A percentile compares a stretch with the other conserved stretches of the same genome.
Evolutionary conservation across 1,284 basidiomycete genomes (phyloP).

Genomic region (Apiotrichum laibachii): DNA sequence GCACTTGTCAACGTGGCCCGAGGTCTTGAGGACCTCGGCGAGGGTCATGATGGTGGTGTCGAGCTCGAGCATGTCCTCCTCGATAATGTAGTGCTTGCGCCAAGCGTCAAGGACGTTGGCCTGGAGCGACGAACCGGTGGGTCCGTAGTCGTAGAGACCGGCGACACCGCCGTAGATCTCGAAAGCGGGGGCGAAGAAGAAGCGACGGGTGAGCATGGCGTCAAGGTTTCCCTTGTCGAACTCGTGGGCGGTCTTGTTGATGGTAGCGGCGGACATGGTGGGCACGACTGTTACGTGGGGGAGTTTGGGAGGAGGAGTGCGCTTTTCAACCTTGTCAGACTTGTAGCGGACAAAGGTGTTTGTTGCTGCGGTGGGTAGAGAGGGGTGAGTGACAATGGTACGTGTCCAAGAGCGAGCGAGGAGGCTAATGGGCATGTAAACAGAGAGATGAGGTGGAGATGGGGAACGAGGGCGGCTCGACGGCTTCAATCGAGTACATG

Average conservation of each 20-base stretch:
- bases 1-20: slow-evolving; percentile 89
- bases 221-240: slow-evolving; percentile 90
- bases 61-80: slow-evolving; percentile 98
- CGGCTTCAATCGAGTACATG: no score
- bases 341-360: not conserved
- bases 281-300: not conserved
- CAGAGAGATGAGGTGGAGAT: not conserved
- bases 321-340: slow-evolving; percentile 1
- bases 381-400: slow-evolving; percentile 4
- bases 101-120: slow-evolving; percentile 96
- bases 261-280: slow-evolving; percentile 35
- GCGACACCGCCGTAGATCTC: slow-evolving; percentile 98
- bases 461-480: no score
- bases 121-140: slow-evolving; percentile 90
- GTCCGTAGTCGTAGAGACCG: slow-evolving; percentile 93
- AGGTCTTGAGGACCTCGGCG: slow-evolving; percentile 91
- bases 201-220: slow-evolving; percentile 81
- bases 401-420: slow-evolving; percentile 17
- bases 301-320: not conserved
- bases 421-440: slow-evolving; percentile 19
- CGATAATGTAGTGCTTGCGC: slow-evolving; percentile 97
- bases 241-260: slow-evolving; percentile 81
- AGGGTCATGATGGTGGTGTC: slow-evolving; percentile 99
- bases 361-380: not conserved
- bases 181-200: slow-evolving; percentile 98